Evolutionary conservation across 176 grass and related monocot genomes (phyloP).

Genomic region (Musa beccarii): DNA sequence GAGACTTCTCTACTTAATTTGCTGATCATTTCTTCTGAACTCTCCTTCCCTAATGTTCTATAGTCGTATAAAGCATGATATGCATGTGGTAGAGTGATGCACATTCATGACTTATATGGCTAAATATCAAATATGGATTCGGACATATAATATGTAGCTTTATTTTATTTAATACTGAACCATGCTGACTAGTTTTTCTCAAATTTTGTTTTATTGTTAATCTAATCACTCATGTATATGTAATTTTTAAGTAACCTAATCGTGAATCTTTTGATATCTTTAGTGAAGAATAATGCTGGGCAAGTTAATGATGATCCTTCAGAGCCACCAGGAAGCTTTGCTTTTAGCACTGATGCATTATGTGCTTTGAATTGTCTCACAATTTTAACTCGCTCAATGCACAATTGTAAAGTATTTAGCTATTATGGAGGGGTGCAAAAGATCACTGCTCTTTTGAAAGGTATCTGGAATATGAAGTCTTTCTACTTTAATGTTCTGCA

Average conservation of each 20-base stretch:
- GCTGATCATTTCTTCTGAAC: neutral
- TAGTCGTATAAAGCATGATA: neutral
- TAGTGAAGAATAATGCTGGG: slow-evolving; percentile 48
- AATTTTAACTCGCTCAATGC: slow-evolving; percentile 72
- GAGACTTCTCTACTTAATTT: neutral
- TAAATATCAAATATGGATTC: neutral
- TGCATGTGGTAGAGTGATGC: neutral
- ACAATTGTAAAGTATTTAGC: slow-evolving; percentile 90
- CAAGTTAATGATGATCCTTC: slow-evolving; percentile 39
- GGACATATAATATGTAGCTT: neutral
- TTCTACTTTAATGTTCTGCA: slow-evolving; percentile 1
- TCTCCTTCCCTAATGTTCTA: no score
- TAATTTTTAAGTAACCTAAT: neutral
- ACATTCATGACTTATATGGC: neutral
- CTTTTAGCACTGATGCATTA: slow-evolving; percentile 49
- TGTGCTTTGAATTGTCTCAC: slow-evolving; percentile 62
- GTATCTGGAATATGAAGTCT: slow-evolving; percentile 30
- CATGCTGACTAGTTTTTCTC: neutral
- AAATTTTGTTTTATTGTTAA: slow-evolving; percentile 9
- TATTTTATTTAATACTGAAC: slow-evolving; percentile 1
- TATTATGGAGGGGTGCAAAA: slow-evolving; percentile 92
- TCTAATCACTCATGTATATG: neutral
- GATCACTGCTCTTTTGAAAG: slow-evolving; percentile 80
- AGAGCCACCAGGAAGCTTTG: slow-evolving; percentile 35
- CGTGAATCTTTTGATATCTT: slow-evolving; percentile 4